Base-by-base conservation (phyloP, 805 yeast genomes). In the Ogataea nakhonphanomensis region DNA sequence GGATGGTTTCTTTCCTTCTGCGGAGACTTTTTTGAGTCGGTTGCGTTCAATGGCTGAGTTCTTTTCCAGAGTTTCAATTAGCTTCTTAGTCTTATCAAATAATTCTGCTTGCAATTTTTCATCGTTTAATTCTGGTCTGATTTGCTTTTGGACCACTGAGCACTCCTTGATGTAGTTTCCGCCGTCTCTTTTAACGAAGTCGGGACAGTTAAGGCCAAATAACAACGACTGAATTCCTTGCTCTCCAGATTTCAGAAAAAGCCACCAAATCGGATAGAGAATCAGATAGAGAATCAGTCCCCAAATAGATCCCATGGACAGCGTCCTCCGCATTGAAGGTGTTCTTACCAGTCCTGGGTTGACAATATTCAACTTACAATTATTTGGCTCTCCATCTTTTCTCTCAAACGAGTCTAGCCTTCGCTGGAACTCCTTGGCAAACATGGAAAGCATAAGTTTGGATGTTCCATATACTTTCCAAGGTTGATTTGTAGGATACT, bases 281-380 rank as follows among this genome's bases (percentile, higher is more conserved):
- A 89, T 7, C 23, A 89, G 45, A 55, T 91, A 81, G 0, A 87
- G 8, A 4, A 89, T 45, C 25, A 84, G 62, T 3, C 75, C 73
- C 59, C 64, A 64, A 3, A 91, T 51, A 0, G 86, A 69, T 1
- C 98, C 97, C 64, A 85, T 73, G 13, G 93, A 78, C 5, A 88
- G 43, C 25, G 81, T 77, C 41, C 96, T 73, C 50, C 93, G 78
- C 28, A 91, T 81, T 20, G 95, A 78, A 2, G 95, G 86, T 2
- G 95, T 79, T 50, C 98, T 74, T 84, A 87, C 85, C 25, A 90
- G 52, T 1, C 99, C 99, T 0, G 99, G 98, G 56, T 93, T 93
- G 5, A 86, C 93, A 39, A 88, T 55, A 43, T 82, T 74, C 15
- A 88, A 73, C 36, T 81, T 74, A 17, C 86, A 78, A 52, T 83